A percentile compares a stretch with the other conserved stretches of the same genome.
Evolutionary conservation across 805 yeast genomes (phyloP).

Genomic region (Helenozyma baotianmanensis): DNA sequence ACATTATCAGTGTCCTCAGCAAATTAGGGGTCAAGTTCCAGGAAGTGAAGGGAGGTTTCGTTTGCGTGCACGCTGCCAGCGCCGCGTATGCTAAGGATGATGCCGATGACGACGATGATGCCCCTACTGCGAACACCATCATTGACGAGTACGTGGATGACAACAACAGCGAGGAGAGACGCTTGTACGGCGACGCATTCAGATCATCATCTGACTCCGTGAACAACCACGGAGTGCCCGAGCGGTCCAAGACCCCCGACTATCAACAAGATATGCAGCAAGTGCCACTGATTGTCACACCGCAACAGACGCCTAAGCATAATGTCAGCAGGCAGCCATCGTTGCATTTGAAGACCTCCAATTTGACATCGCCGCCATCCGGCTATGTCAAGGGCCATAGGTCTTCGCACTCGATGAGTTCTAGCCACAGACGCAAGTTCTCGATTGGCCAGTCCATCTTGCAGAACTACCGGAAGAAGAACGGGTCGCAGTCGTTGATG

Average conservation of each 20-base stretch:
- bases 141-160: constrained; percentile 17
- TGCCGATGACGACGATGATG: constrained; percentile 8
- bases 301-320: constrained; percentile 12
- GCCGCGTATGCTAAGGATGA: constrained; percentile 43
- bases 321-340: constrained; percentile 37
- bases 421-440: constrained; percentile 55
- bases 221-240: constrained; percentile 17
- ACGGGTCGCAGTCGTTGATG: constrained; percentile 35
- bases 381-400: constrained; percentile 26
- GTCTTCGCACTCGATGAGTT: constrained; percentile 33
- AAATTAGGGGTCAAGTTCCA: constrained; percentile 74
- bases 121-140: constrained; percentile 15
- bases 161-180: constrained; percentile 26
- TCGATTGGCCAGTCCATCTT: constrained; percentile 57
- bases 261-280: constrained; percentile 1
- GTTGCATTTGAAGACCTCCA: constrained; percentile 24
- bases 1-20: constrained; percentile 71
- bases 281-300: constrained; percentile 13
- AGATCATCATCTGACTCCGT: constrained; percentile 29
- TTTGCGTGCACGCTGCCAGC: constrained; percentile 55
- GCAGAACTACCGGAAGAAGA: constrained; percentile 45
- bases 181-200: constrained; percentile 38
- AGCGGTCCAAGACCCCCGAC: constrained; percentile 26
- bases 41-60: constrained; percentile 92
- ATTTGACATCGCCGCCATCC: constrained; percentile 6